phyloP scores from a whole-genome alignment of 129 eudicot species.

The Mikania micrantha region DNA sequence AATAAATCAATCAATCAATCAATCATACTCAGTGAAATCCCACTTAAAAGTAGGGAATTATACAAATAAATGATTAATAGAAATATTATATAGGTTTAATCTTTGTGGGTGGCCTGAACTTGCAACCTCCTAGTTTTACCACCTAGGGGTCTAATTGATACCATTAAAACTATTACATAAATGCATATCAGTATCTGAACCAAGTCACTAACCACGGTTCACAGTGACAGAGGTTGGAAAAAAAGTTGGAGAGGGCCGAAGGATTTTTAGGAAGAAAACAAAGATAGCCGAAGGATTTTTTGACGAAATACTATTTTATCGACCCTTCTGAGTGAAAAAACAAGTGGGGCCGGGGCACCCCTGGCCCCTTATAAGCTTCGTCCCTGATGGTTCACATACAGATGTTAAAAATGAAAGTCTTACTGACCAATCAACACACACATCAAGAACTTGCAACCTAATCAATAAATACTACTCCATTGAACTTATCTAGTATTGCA shows the following conservation, averaged over 20 bases:
- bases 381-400: neutral
- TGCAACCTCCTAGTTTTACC: neutral
- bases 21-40: too few species aligned
- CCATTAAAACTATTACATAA: neutral
- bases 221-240: too few species aligned
- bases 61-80: neutral
- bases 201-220: neutral
- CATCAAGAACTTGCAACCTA: neutral
- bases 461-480: neutral
- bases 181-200: neutral
- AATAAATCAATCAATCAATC: too few species aligned
- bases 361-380: too few species aligned
- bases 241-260: too few species aligned
- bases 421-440: neutral
- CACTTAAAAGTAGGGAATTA: too few species aligned
- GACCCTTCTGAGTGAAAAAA: too few species aligned
- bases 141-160: neutral
- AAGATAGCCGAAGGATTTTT: too few species aligned
- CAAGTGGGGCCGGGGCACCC: too few species aligned
- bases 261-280: too few species aligned
- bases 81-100: neutral
- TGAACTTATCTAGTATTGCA: neutral
- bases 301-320: too few species aligned
- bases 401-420: neutral
- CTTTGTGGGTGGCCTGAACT: neutral